These are phyloP conservation scores for Linderniella brevidens DNA, from an alignment of 257 asterid genomes.

Conservation along the genomic window DNA sequence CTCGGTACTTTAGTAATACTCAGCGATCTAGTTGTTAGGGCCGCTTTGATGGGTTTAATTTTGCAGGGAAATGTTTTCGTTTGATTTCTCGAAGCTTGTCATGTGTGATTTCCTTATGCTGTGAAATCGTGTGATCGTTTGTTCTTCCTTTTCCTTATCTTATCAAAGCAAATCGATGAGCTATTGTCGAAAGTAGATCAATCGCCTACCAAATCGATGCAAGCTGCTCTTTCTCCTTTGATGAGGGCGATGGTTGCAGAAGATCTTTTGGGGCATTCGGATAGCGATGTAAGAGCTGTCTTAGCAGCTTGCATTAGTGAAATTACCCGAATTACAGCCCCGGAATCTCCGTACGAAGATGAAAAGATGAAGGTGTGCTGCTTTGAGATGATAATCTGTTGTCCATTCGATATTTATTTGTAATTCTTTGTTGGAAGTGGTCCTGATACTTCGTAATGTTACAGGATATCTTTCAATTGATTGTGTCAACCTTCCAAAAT, in stretches of 20 bases:
- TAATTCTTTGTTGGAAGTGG: not conserved
- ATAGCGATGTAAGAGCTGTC: conserved; percentile 70
- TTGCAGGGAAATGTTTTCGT: too few species aligned
- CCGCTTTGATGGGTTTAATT: too few species aligned
- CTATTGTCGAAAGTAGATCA: conserved; percentile 81
- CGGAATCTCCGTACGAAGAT: conserved; percentile 95
- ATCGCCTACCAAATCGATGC: conserved; percentile 70
- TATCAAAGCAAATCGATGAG: conserved; percentile 38
- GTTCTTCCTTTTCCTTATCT: conserved; percentile 1
- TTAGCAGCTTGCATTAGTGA: conserved; percentile 96
- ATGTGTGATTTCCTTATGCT: not conserved
- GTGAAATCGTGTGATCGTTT: not conserved
- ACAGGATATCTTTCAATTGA: conserved; percentile 80
- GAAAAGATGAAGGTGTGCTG: conserved; percentile 69
- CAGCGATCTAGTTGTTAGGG: too few species aligned
- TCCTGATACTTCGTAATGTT: conserved; percentile 15
- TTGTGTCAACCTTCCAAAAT: conserved; percentile 76
- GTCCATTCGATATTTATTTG: not conserved
- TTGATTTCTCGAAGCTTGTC: not conserved
- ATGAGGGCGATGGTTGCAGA: conserved; percentile 44
- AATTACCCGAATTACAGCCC: conserved; percentile 94
- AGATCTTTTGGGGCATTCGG: conserved; percentile 54
- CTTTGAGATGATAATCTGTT: not conserved
- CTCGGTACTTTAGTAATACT: too few species aligned
- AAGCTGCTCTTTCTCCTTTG: conserved; percentile 50